Percentiles rank a stretch among this genome's conserved stretches.
These are phyloP conservation scores for Panicum miliaceum DNA, from an alignment of 176 grass and related monocot species.

Conservation along the genomic window DNA sequence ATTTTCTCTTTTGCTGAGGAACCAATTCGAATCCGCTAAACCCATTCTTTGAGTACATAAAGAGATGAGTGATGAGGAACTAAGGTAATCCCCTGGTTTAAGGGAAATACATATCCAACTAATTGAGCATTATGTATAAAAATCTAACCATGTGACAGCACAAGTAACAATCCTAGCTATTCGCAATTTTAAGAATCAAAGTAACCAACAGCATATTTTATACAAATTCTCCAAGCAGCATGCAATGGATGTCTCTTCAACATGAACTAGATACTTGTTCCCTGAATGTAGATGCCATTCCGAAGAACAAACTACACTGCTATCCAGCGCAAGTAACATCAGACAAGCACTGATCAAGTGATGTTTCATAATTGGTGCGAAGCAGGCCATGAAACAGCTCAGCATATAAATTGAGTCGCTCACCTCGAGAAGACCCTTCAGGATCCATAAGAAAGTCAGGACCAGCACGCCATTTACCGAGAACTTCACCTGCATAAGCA, in stretches of 20 bases:
- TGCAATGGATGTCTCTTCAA: background rate
- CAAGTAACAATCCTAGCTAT: conserved; percentile 2
- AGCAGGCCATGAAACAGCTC: conserved; percentile 2
- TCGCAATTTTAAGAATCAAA: conserved; percentile 13
- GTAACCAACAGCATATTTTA: background rate
- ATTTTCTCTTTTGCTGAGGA: background rate
- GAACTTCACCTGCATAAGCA: conserved; percentile 73
- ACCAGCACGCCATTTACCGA: conserved; percentile 90
- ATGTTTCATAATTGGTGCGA: background rate
- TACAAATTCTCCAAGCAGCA: background rate
- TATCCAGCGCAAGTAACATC: background rate
- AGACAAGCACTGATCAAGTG: background rate
- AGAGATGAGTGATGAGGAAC: no score
- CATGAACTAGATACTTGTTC: conserved; percentile 16
- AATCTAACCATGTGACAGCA: background rate
- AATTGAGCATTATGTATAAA: background rate
- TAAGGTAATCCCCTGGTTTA: background rate
- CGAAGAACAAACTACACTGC: background rate
- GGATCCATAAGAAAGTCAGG: conserved; percentile 82
- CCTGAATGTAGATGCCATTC: background rate
- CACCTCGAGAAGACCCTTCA: conserved; percentile 96
- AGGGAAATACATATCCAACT: conserved; percentile 7
- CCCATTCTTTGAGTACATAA: no score
- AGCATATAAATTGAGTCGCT: conserved; percentile 16
- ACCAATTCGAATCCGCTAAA: no score